Evolutionary conservation across 2,329 filamentous ascomycete species (phyloP), one percentile per base, ranked within the genome.

Genomic region (Epichloe glyceriae): DNA sequence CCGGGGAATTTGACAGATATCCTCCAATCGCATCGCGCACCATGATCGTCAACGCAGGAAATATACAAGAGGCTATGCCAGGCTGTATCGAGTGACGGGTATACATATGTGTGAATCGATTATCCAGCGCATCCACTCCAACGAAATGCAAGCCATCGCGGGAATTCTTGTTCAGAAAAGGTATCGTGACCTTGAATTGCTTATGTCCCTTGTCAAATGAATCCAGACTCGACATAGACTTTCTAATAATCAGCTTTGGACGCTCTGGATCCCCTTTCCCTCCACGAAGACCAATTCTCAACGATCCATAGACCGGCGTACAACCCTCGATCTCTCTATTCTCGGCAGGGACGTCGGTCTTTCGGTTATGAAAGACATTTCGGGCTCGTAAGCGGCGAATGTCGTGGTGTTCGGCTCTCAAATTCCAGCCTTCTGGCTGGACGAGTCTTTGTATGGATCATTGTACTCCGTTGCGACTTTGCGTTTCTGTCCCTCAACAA

Each of bases 141-240:
- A 94, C 87, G 67, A 96, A 98, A 54, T 96, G 90, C 52, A 97
- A 67, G 20, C 88, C 91, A 64, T 98, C 93, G 44, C 88, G 78
- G 47, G 90, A 83, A 58, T 80, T 80, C 47, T 80, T 80, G 35
- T 88, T 80, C 20, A 75, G 73, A 62, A 95, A 98, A 35, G 93
- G 86, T 51, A 96, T 85, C 45, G 71, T 71, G 39, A 81, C 70
- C 56, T 67, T 67, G 56, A 64, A 73, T 46, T 77, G 75, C 56
- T 65, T 68, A 51, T 70, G 69, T 34, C 74, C 72, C 48, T 55
- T 64, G 5, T 70, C 67, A 10, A 52, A 48, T 5, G 59, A 49
- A 30, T 68, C 66, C 26, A 64, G 53, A 42, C 59, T 60, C 50
- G 58, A 49, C 49, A 62, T 67, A 35, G 71, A 73, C 54, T 72